phyloP scores from a whole-genome alignment of 23 red algal species.

The Rhodosorus marinus region DNA sequence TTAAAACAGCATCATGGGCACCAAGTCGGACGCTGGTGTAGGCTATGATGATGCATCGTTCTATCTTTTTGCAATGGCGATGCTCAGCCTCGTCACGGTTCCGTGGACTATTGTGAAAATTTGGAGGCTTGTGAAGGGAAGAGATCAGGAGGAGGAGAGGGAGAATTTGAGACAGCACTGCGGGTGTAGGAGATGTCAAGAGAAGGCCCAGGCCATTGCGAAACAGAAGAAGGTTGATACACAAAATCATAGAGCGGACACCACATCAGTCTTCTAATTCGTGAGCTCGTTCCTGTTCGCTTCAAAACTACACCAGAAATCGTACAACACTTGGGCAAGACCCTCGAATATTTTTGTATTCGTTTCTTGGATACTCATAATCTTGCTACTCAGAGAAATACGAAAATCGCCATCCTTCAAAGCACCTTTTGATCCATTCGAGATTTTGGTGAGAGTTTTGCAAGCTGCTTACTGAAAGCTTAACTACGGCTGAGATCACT shows the following conservation, averaged over 20 bases:
- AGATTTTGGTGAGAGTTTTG: constrained; percentile 33
- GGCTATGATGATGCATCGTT: constrained; percentile 51
- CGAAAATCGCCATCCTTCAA: constrained; percentile 5
- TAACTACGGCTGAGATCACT: no score
- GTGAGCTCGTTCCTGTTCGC: background rate
- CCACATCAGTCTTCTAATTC: no score
- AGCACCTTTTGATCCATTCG: constrained; percentile 77
- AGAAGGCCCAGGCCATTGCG: background rate
- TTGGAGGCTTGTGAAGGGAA: background rate
- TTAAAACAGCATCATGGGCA: no score
- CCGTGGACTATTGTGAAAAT: constrained; percentile 6
- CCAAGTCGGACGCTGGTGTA: constrained; percentile 6
- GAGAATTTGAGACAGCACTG: constrained; percentile 14
- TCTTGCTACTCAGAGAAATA: constrained; percentile 9
- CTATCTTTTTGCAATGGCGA: constrained; percentile 28
- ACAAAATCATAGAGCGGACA: no score
- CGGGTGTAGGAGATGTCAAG: constrained; percentile 16
- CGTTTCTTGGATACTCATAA: constrained; percentile 14
- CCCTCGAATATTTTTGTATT: constrained; percentile 6
- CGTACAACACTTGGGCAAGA: background rate
- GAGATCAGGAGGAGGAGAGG: constrained; percentile 3
- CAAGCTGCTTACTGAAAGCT: no score
- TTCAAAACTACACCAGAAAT: background rate
- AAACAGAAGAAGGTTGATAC: background rate
- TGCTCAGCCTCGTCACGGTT: constrained; percentile 25